Conservation (phyloP, 78 protist species). For the Tieghemostelium lacteum region DNA sequence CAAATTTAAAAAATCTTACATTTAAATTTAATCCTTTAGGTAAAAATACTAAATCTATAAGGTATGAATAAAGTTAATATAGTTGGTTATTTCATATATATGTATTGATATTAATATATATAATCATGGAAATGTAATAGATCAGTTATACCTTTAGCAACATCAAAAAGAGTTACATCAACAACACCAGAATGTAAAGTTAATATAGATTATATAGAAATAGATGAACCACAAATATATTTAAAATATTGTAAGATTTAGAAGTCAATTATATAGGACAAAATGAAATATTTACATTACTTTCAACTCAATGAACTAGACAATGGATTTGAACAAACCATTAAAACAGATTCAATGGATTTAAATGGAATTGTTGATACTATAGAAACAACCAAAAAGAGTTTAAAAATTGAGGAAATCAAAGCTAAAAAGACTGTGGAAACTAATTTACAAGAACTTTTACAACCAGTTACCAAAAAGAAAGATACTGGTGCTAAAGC, state of each 20-base stretch:
- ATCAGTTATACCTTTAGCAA: slow-evolving; percentile 50
- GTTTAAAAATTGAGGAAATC: slow-evolving; percentile 53
- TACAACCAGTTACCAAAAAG: slow-evolving; percentile 71
- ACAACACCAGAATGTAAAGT: slow-evolving; percentile 56
- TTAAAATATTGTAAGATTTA: slow-evolving; percentile 38
- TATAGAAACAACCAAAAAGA: slow-evolving; percentile 24
- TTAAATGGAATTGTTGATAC: slow-evolving; percentile 25
- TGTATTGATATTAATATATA: neutral
- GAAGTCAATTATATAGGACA: neutral
- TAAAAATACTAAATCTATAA: slow-evolving; percentile 18
- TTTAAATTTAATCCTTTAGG: slow-evolving; percentile 40
- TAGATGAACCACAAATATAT: slow-evolving; percentile 27
- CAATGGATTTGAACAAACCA: slow-evolving; percentile 41
- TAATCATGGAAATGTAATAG: neutral
- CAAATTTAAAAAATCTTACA: slow-evolving; percentile 18
- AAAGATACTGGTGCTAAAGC: slow-evolving; percentile 82
- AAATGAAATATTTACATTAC: neutral
- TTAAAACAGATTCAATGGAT: slow-evolving; percentile 26
- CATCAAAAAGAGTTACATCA: slow-evolving; percentile 1
- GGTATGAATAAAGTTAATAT: slow-evolving; percentile 6
- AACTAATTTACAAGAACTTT: slow-evolving; percentile 63
- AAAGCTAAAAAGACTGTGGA: neutral
- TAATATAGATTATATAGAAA: neutral
- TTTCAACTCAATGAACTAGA: neutral
- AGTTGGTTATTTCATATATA: neutral